Conservation (phyloP, 2,329 filamentous ascomycete species). For the Colletotrichum chrysophilum region DNA sequence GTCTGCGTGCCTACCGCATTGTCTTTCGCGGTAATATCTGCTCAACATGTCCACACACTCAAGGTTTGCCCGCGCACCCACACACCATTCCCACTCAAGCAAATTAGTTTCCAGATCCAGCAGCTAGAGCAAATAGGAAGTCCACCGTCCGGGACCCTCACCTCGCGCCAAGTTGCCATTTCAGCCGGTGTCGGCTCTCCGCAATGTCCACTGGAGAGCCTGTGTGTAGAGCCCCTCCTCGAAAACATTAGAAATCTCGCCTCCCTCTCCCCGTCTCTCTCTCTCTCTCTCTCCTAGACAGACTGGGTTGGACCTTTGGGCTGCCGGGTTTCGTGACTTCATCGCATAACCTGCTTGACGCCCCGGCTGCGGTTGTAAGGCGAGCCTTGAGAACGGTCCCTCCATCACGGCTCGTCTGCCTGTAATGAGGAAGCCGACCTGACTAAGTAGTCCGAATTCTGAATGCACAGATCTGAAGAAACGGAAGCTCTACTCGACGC, state of each 20-base stretch:
- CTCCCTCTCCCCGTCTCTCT: background rate
- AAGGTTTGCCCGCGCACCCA: background rate
- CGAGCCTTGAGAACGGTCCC: background rate
- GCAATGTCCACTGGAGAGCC: background rate
- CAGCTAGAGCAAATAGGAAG: background rate
- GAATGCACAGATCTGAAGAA: background rate
- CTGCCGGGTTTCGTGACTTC: background rate
- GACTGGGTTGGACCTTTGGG: background rate
- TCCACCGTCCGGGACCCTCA: background rate
- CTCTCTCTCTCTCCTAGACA: background rate
- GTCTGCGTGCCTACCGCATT: too few species aligned
- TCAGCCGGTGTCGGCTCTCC: slow-evolving; percentile 6
- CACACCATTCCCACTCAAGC: background rate
- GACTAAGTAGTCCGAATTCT: slow-evolving; percentile 11
- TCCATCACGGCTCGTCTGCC: background rate
- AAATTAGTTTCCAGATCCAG: background rate
- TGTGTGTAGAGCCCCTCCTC: background rate
- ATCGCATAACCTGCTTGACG: background rate
- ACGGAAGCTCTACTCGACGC: slow-evolving; percentile 12
- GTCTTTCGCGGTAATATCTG: too few species aligned
- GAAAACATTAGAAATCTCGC: background rate
- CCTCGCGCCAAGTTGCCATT: slow-evolving; percentile 9
- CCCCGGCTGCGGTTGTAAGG: background rate
- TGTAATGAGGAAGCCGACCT: background rate
- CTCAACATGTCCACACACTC: background rate